These are phyloP conservation scores for Russula olivacea DNA, from an alignment of 768 basidiomycete genomes.

Conservation along the genomic window DNA sequence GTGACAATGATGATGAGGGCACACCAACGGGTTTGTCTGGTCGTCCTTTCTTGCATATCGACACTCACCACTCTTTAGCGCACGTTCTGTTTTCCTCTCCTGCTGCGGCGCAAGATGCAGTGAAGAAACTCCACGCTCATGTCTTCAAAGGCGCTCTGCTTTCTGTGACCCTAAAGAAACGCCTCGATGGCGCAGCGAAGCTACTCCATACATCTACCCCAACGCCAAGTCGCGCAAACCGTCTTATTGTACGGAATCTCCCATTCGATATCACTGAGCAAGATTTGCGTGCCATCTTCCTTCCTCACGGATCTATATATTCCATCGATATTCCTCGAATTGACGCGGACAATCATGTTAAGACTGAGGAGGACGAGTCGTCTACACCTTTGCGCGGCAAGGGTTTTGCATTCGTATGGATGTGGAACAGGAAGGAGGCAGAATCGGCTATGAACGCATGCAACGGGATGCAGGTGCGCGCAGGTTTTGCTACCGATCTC, in stretches of 20 bases:
- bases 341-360: slow-evolving; percentile 30
- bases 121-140: slow-evolving; percentile 81
- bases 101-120: slow-evolving; percentile 59
- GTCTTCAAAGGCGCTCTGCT: slow-evolving; percentile 85
- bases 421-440: slow-evolving; percentile 74
- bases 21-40: slow-evolving; percentile 42
- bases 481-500: slow-evolving; percentile 28
- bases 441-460: slow-evolving; percentile 33
- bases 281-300: slow-evolving; percentile 80
- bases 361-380: slow-evolving; percentile 29
- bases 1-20: slow-evolving; percentile 42
- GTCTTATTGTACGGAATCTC: slow-evolving; percentile 88
- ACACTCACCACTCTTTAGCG: slow-evolving; percentile 38
- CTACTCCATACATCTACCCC: slow-evolving; percentile 29
- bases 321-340: slow-evolving; percentile 71
- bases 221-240: slow-evolving; percentile 63
- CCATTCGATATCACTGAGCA: slow-evolving; percentile 78
- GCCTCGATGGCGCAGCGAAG: slow-evolving; percentile 62
- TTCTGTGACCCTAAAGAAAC: slow-evolving; percentile 84
- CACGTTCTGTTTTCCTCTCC: slow-evolving; percentile 69
- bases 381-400: slow-evolving; percentile 39
- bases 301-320: slow-evolving; percentile 82
- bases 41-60: not conserved
- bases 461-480: slow-evolving; percentile 24
- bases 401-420: slow-evolving; percentile 96